phyloP scores from a whole-genome alignment of 2,329 filamentous ascomycete species.

The Pyrenochaeta sp. region DNA sequence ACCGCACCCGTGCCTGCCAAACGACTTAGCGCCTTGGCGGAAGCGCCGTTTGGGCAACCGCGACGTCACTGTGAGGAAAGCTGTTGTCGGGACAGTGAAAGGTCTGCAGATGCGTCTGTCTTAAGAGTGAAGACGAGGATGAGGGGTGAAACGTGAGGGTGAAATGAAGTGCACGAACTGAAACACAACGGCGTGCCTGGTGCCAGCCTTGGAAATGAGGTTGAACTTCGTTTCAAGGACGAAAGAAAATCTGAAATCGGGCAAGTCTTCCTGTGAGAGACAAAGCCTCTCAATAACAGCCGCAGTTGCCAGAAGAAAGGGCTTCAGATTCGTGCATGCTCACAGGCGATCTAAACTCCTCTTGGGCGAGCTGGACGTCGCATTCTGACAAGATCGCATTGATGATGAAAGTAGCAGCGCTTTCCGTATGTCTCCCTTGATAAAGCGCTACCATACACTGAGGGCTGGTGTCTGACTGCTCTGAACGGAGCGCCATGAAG shows the following conservation, averaged over 20 bases:
- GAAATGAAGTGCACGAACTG: conserved; percentile 23
- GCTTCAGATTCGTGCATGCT: too few species aligned
- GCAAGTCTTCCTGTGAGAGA: background rate
- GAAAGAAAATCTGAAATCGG: conserved; percentile 1
- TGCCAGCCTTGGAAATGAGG: conserved; percentile 7
- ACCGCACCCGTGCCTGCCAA: conserved; percentile 18
- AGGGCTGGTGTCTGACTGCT: too few species aligned
- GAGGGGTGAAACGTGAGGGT: conserved; percentile 26
- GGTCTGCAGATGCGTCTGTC: conserved; percentile 9
- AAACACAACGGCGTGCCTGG: conserved; percentile 28
- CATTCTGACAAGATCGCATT: too few species aligned
- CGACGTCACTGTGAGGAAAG: conserved; percentile 11
- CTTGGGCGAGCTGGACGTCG: too few species aligned
- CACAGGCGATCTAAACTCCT: too few species aligned
- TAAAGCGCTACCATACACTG: too few species aligned
- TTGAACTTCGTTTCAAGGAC: background rate
- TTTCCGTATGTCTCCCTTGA: too few species aligned
- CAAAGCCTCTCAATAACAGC: background rate
- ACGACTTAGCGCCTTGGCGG: conserved; percentile 14
- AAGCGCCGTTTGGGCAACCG: conserved; percentile 17
- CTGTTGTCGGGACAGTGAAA: conserved; percentile 10
- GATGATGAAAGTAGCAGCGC: too few species aligned
- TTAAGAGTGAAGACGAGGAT: conserved; percentile 21
- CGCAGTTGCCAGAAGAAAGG: too few species aligned
- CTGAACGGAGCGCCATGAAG: too few species aligned